Conservation (phyloP, 768 basidiomycete species). For the Kwoniella sp. region DNA sequence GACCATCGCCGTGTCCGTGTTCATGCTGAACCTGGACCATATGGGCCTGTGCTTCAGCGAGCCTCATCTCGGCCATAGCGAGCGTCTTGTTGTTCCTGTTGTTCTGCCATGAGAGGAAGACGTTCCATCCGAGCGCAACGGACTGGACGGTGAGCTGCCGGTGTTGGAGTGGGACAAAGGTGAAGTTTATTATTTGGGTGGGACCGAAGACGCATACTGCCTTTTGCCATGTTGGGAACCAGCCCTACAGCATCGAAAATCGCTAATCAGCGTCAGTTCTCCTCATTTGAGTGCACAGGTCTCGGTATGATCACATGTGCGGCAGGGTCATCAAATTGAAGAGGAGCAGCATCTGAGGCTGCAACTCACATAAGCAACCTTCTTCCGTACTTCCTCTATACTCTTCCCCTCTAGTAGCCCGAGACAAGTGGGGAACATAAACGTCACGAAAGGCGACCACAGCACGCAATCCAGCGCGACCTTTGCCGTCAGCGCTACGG, state of each 20-base stretch:
- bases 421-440: slow-evolving; percentile 45
- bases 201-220: slow-evolving; percentile 48
- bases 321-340: not conserved
- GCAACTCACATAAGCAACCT: slow-evolving; percentile 42
- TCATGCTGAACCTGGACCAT: not conserved
- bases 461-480: slow-evolving; percentile 38
- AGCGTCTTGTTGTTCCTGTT: slow-evolving; percentile 40
- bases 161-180: slow-evolving; percentile 48
- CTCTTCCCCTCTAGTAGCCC: slow-evolving; percentile 49
- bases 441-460: slow-evolving; percentile 51
- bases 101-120: slow-evolving; percentile 52
- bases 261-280: not conserved
- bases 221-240: slow-evolving; percentile 45
- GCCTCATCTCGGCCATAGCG: slow-evolving; percentile 24
- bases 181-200: slow-evolving; percentile 51
- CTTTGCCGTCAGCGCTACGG: slow-evolving; percentile 36
- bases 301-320: no score
- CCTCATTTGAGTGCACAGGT: no score
- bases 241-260: slow-evolving; percentile 20
- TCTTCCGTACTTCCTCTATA: slow-evolving; percentile 41
- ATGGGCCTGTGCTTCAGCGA: slow-evolving; percentile 18
- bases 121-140: slow-evolving; percentile 53
- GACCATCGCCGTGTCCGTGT: not conserved
- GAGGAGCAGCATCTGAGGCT: not conserved
- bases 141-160: slow-evolving; percentile 47